Conservation (phyloP, 2,329 filamentous ascomycete genomes). For the Magnaporthiopsis incrustans region DNA sequence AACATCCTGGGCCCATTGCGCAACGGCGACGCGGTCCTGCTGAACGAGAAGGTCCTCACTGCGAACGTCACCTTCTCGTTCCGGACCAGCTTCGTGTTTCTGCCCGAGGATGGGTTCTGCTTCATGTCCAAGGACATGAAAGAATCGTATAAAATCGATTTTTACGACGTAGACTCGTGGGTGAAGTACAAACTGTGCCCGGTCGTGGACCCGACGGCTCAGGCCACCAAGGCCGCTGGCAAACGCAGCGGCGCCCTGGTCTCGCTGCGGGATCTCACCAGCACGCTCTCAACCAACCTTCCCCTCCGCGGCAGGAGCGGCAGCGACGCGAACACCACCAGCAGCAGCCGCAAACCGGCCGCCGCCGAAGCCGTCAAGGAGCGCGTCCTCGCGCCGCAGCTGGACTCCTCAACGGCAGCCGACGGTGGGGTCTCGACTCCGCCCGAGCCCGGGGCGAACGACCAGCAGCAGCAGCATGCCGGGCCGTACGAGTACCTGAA, state of each 20-base stretch:
- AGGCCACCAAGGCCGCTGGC: conserved; percentile 40
- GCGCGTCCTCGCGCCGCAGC: conserved; percentile 10
- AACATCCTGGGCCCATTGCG: conserved; percentile 86
- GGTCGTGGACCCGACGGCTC: conserved; percentile 55
- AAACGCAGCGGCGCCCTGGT: conserved; percentile 29
- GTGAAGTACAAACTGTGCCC: conserved; percentile 70
- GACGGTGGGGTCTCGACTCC: conserved; percentile 5
- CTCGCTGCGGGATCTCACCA: conserved; percentile 39
- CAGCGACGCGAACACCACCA: conserved; percentile 21
- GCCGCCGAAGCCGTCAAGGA: conserved; percentile 9
- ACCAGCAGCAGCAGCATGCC: conserved; percentile 38
- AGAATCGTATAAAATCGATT: conserved; percentile 74
- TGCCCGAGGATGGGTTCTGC: conserved; percentile 80
- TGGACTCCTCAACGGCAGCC: conserved; percentile 12
- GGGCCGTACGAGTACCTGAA: conserved; percentile 56
- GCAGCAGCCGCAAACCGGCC: background rate
- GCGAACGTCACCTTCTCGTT: conserved; percentile 92
- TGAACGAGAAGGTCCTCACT: conserved; percentile 83
- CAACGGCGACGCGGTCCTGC: conserved; percentile 84
- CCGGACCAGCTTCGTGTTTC: conserved; percentile 73
- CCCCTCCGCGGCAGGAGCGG: conserved; percentile 36
- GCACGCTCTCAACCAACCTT: conserved; percentile 29
- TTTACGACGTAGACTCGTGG: conserved; percentile 76
- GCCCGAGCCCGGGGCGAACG: conserved; percentile 25
- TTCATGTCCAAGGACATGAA: conserved; percentile 79